Conservation (phyloP, 345 rosid species). For the Moricandia arvensis region DNA sequence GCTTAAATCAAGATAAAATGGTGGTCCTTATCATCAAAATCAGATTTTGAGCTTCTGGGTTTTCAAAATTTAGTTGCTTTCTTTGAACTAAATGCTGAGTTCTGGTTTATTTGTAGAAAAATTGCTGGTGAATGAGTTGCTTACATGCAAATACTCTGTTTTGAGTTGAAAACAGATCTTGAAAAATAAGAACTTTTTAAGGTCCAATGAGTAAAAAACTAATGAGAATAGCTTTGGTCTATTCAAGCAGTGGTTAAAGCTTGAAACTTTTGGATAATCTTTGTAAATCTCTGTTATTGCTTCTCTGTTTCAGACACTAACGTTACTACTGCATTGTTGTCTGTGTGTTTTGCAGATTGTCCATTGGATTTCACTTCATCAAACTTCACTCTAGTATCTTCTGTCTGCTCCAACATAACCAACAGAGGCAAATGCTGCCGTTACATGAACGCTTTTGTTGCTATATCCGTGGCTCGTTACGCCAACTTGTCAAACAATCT, state of each 20-base stretch:
- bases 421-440: constrained; percentile 90
- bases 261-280: not conserved
- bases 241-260: not conserved
- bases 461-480: constrained; percentile 70
- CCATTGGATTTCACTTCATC: constrained; percentile 78
- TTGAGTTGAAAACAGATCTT: constrained; percentile 8
- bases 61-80: constrained; percentile 22
- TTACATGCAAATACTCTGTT: constrained; percentile 32
- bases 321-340: constrained; percentile 8
- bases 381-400: constrained; percentile 73
- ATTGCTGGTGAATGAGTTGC: not conserved
- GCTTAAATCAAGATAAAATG: not conserved
- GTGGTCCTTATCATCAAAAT: not conserved
- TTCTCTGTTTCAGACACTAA: constrained; percentile 19
- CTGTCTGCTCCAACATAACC: constrained; percentile 63
- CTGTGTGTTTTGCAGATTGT: constrained; percentile 58
- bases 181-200: not conserved
- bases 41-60: constrained; percentile 8
- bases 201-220: not conserved
- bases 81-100: not conserved
- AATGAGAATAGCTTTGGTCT: not conserved
- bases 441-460: constrained; percentile 84
- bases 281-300: not conserved
- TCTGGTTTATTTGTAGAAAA: not conserved
- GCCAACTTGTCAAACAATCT: constrained; percentile 70